Conservation (phyloP, 139 green algal genomes). For the Chlamydomonas sp. region DNA sequence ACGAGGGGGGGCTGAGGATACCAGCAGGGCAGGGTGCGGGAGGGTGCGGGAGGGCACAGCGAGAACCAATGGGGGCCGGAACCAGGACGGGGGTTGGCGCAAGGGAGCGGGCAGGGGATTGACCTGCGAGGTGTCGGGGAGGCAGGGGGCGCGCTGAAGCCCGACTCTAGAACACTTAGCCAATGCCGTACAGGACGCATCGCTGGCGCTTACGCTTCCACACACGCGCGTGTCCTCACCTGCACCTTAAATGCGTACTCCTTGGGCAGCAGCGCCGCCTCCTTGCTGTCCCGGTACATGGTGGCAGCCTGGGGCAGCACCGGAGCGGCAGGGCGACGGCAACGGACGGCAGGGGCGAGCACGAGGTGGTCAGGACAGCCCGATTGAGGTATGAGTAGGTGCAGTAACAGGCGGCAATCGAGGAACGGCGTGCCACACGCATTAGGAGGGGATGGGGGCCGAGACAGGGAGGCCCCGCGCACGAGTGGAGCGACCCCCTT, state of each 20-base stretch:
- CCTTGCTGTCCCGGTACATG: slow-evolving; percentile 48
- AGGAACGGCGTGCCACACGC: too few relatives aligned
- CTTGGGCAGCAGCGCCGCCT: slow-evolving; percentile 45
- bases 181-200: background rate
- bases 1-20: too few relatives aligned
- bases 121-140: too few relatives aligned
- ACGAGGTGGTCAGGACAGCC: background rate
- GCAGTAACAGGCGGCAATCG: too few relatives aligned
- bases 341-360: background rate
- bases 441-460: too few relatives aligned
- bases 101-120: too few relatives aligned
- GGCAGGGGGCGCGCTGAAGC: too few relatives aligned
- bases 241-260: slow-evolving; percentile 66
- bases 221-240: slow-evolving; percentile 16
- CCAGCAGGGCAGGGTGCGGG: background rate
- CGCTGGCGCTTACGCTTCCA: background rate
- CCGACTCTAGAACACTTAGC: too few relatives aligned
- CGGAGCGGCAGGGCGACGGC: background rate
- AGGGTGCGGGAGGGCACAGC: background rate
- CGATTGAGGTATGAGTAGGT: background rate
- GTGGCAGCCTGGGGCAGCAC: slow-evolving; percentile 47
- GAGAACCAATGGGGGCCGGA: background rate
- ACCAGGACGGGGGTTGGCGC: too few relatives aligned
- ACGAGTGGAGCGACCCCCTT: too few relatives aligned
- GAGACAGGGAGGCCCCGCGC: too few relatives aligned